phyloP scores from a whole-genome alignment of 2,329 filamentous ascomycete genomes.

The Penicillium brevicompactum region DNA sequence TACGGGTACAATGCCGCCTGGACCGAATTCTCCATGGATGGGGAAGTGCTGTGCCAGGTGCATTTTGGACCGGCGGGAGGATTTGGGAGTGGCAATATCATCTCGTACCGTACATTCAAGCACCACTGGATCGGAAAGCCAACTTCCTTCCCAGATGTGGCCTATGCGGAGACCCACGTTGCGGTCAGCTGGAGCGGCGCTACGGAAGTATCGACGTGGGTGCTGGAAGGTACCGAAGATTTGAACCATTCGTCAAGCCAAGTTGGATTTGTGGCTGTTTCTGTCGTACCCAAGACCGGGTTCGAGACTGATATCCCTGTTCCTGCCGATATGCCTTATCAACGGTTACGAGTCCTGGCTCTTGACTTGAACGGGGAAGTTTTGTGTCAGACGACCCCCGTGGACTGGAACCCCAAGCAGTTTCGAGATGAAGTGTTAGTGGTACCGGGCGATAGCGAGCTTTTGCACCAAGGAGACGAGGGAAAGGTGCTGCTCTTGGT shows the following conservation, averaged over 20 bases:
- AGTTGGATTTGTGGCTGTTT: conserved; percentile 19
- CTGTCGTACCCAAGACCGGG: conserved; percentile 25
- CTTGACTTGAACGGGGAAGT: conserved; percentile 22
- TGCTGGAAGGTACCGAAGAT: conserved; percentile 23
- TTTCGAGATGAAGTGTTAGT: conserved; percentile 12
- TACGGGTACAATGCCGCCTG: conserved; percentile 54
- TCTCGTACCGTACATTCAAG: conserved; percentile 60
- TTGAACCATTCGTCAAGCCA: not conserved
- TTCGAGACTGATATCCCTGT: conserved; percentile 33
- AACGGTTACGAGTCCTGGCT: conserved; percentile 24
- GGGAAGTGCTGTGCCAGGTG: conserved; percentile 54
- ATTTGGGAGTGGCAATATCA: conserved; percentile 37
- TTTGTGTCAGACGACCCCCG: conserved; percentile 18
- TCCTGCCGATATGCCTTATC: conserved; percentile 10
- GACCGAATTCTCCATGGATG: conserved; percentile 53
- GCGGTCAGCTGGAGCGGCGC: conserved; percentile 41
- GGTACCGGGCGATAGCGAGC: conserved; percentile 5
- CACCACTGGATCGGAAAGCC: conserved; percentile 55
- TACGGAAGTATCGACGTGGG: conserved; percentile 37
- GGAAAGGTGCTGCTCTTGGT: not conserved
- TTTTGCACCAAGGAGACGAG: not conserved
- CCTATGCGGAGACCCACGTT: conserved; percentile 19
- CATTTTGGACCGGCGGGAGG: conserved; percentile 44
- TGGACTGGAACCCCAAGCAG: conserved; percentile 25
- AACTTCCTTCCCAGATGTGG: conserved; percentile 36